Conservation (phyloP, 495 filamentous ascomycete genomes). For the Talaromyces proteolyticus region DNA sequence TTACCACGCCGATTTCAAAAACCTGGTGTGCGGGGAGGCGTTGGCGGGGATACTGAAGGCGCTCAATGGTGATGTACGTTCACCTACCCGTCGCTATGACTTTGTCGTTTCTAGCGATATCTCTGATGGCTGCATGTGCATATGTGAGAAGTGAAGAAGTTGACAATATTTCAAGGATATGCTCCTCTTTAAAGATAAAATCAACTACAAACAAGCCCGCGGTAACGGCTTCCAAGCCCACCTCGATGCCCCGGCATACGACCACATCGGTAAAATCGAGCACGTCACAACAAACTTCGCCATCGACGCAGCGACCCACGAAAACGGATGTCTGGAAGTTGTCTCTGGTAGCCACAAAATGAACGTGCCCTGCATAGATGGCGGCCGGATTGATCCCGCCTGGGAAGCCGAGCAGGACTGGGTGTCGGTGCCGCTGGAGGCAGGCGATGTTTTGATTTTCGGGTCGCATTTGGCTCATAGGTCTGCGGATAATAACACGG, state of each 20-base stretch:
- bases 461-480: conserved; percentile 38
- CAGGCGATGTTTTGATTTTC: conserved; percentile 33
- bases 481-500: conserved; percentile 26
- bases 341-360: conserved; percentile 34
- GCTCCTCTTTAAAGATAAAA: conserved; percentile 41
- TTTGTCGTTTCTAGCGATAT: neutral
- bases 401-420: conserved; percentile 32
- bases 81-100: too few relatives aligned
- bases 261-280: conserved; percentile 36
- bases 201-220: conserved; percentile 34
- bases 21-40: conserved; percentile 24
- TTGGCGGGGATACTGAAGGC: conserved; percentile 26
- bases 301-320: conserved; percentile 30
- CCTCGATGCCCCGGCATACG: conserved; percentile 37
- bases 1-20: conserved; percentile 28
- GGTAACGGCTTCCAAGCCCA: conserved; percentile 36
- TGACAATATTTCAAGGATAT: conserved; percentile 20
- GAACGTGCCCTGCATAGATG: conserved; percentile 22
- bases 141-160: neutral
- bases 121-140: neutral
- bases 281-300: conserved; percentile 36
- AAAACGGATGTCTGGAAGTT: conserved; percentile 36
- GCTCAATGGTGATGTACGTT: conserved; percentile 21
- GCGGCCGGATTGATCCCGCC: conserved; percentile 23
- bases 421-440: conserved; percentile 28